A percentile compares a stretch with the other conserved stretches of the same genome.
phyloP scores from a whole-genome alignment of 345 rosid genomes.

The Populus davidiana region DNA sequence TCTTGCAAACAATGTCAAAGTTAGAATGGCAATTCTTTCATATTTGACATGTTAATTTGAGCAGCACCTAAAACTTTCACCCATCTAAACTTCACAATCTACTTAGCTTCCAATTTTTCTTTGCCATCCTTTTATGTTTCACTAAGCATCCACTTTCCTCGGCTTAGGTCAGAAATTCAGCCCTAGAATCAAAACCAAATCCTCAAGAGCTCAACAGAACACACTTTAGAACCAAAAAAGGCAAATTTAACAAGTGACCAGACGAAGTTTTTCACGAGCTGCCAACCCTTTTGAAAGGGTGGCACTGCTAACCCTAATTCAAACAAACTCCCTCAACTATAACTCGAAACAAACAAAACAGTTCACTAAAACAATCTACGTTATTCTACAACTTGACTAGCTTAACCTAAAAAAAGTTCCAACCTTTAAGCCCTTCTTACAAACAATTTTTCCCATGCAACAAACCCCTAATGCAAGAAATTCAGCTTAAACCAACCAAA shows the following conservation, averaged over 20 bases:
- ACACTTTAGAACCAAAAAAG: neutral
- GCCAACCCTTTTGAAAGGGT: neutral
- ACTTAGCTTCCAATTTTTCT: neutral
- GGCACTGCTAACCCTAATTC: constrained; percentile 21
- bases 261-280: neutral
- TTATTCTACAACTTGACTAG: neutral
- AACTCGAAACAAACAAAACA: neutral
- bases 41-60: neutral
- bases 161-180: neutral
- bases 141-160: neutral
- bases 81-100: neutral
- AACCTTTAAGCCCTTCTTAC: neutral
- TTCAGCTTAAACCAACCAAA: neutral
- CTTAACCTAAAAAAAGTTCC: neutral
- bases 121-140: neutral
- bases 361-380: neutral
- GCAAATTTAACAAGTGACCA: neutral
- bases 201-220: neutral
- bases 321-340: constrained; percentile 8
- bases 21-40: no score
- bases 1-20: neutral
- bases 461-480: neutral
- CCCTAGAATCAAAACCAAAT: neutral
- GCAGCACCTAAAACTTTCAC: neutral
- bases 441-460: neutral